Percentiles rank a stretch among this genome's conserved stretches.
Evolutionary conservation across 257 asterid genomes (phyloP).

Genomic region (Nicotiana attenuata): DNA sequence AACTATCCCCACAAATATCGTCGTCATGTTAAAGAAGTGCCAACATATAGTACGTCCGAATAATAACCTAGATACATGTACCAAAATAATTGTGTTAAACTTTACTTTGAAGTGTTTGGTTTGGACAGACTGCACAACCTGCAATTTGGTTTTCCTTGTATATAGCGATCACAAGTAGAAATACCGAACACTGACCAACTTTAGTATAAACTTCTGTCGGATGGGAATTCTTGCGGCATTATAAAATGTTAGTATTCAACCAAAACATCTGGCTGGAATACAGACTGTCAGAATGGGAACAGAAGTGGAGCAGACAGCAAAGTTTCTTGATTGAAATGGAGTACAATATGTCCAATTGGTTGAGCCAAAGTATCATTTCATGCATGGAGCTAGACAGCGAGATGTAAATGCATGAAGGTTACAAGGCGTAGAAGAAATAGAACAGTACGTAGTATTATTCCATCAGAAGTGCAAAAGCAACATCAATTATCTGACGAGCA

Average conservation of each 20-base stretch:
- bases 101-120: neutral
- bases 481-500: neutral
- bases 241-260: neutral
- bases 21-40: neutral
- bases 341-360: neutral
- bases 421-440: neutral
- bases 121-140: neutral
- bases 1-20: neutral
- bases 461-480: neutral
- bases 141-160: neutral
- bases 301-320: neutral
- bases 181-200: neutral
- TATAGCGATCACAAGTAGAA: neutral
- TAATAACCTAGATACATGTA: neutral
- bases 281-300: neutral
- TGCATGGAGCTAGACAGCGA: neutral
- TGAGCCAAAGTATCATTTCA: neutral
- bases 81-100: neutral
- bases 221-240: neutral
- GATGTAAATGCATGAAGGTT: neutral
- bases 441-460: neutral
- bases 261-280: neutral
- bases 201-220: neutral
- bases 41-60: neutral
- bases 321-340: neutral